Evolutionary conservation across 768 basidiomycete species (phyloP).

Genomic region (Tricholoma hemisulphureum): DNA sequence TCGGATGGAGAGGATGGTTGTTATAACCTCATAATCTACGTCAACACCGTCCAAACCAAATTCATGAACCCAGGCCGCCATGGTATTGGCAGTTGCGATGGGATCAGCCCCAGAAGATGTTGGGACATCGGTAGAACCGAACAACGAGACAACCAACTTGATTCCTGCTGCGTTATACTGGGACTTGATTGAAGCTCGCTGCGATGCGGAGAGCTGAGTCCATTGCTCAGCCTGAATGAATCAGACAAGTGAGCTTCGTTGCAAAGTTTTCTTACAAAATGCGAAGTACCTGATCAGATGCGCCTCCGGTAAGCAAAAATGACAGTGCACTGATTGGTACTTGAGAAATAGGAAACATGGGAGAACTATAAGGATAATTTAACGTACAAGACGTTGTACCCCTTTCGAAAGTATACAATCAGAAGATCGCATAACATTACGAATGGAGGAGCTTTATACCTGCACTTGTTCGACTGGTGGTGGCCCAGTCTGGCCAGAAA

Average conservation of each 20-base stretch:
- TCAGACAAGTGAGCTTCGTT: neutral
- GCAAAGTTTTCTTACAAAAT: neutral
- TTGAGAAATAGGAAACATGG: neutral
- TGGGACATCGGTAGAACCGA: constrained; percentile 48
- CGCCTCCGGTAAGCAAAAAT: constrained; percentile 41
- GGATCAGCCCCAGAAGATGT: constrained; percentile 47
- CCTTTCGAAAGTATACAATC: neutral
- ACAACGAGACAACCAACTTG: constrained; percentile 55
- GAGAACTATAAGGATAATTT: neutral
- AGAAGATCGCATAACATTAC: neutral
- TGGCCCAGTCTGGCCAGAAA: constrained; percentile 7
- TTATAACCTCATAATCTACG: constrained; percentile 51
- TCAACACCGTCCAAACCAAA: constrained; percentile 56
- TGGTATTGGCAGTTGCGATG: constrained; percentile 42
- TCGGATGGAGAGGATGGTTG: neutral
- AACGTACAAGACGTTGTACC: constrained; percentile 6
- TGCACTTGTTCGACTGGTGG: constrained; percentile 4
- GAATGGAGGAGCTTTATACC: neutral
- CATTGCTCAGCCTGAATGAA: constrained; percentile 41
- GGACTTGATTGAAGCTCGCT: constrained; percentile 41
- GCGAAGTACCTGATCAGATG: constrained; percentile 31
- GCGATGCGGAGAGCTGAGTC: constrained; percentile 35
- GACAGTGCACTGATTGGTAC: constrained; percentile 26
- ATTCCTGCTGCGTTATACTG: constrained; percentile 57
- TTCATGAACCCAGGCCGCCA: constrained; percentile 51